Evolutionary conservation across 371 early-diverging fungal genomes (phyloP).

Genomic region (Zopfochytrium polystomum): DNA sequence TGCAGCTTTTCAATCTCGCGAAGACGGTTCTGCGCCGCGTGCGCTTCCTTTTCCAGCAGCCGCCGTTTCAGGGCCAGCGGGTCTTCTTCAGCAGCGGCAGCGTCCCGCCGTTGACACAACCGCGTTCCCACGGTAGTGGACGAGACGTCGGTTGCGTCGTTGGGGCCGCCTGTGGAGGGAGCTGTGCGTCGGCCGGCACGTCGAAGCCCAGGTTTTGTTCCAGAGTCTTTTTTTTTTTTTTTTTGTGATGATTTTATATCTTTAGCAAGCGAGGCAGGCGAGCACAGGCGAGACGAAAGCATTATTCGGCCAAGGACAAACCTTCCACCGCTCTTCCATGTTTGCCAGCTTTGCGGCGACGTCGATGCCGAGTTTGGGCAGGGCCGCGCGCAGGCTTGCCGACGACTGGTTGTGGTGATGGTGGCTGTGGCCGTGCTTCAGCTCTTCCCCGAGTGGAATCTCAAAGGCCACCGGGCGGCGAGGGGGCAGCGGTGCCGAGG

Average conservation of each 20-base stretch:
- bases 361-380: slow-evolving; percentile 40
- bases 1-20: slow-evolving; percentile 44
- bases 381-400: slow-evolving; percentile 12
- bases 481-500: too few species aligned
- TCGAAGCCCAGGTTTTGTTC: slow-evolving; percentile 25
- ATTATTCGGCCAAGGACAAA: too few species aligned
- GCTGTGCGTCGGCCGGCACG: slow-evolving; percentile 17
- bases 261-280: too few species aligned
- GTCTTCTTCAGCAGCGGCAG: slow-evolving; percentile 24
- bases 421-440: slow-evolving; percentile 4
- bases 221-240: slow-evolving; percentile 24
- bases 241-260: too few species aligned
- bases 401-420: too few species aligned
- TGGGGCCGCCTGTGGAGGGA: slow-evolving; percentile 27
- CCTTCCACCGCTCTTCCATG: slow-evolving; percentile 49
- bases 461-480: slow-evolving; percentile 48
- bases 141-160: too few species aligned
- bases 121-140: too few species aligned
- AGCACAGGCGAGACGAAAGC: too few species aligned
- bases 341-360: slow-evolving; percentile 44
- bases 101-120: background rate
- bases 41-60: slow-evolving; percentile 39
- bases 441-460: slow-evolving; percentile 43
- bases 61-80: slow-evolving; percentile 37
- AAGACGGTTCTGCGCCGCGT: slow-evolving; percentile 36